Evolutionary conservation across 73 alveolate species (phyloP).

Genomic region (Paramecium bursaria): DNA sequence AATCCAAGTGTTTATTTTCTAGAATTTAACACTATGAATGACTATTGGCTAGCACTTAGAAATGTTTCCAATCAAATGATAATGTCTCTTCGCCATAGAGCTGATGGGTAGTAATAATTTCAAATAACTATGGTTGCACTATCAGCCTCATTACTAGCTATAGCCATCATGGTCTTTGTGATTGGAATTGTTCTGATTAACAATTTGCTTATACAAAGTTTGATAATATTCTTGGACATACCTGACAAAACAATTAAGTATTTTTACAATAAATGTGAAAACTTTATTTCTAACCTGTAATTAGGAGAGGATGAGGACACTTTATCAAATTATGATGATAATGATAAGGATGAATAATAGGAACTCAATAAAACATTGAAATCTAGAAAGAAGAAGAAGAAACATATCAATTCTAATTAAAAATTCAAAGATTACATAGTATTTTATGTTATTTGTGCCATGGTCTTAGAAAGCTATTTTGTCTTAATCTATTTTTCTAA

Average conservation of each 20-base stretch:
- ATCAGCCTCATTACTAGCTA: constrained; percentile 12
- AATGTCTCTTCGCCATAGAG: constrained; percentile 29
- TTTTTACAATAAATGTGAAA: constrained; percentile 64
- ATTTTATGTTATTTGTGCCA: background rate
- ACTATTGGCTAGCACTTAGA: constrained; percentile 18
- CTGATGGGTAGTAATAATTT: background rate
- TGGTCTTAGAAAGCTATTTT: constrained; percentile 15
- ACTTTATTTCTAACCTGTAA: constrained; percentile 36
- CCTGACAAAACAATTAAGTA: constrained; percentile 70
- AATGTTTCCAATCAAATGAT: constrained; percentile 17
- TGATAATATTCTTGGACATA: constrained; percentile 55
- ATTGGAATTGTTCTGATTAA: background rate
- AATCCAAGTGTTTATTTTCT: constrained; percentile 37
- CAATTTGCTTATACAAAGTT: background rate
- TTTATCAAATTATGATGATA: constrained; percentile 27
- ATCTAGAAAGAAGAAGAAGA: constrained; percentile 45
- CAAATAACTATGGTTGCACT: background rate
- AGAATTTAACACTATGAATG: constrained; percentile 19
- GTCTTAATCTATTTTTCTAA: constrained; percentile 28
- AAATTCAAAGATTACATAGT: constrained; percentile 21
- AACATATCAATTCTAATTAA: constrained; percentile 3
- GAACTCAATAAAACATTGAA: constrained; percentile 49
- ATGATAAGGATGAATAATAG: constrained; percentile 6
- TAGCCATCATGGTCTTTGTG: background rate
- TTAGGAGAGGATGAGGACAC: constrained; percentile 66